Evolutionary conservation across 768 basidiomycete species (phyloP).

Genomic region (Cyclocybe cylindracea): DNA sequence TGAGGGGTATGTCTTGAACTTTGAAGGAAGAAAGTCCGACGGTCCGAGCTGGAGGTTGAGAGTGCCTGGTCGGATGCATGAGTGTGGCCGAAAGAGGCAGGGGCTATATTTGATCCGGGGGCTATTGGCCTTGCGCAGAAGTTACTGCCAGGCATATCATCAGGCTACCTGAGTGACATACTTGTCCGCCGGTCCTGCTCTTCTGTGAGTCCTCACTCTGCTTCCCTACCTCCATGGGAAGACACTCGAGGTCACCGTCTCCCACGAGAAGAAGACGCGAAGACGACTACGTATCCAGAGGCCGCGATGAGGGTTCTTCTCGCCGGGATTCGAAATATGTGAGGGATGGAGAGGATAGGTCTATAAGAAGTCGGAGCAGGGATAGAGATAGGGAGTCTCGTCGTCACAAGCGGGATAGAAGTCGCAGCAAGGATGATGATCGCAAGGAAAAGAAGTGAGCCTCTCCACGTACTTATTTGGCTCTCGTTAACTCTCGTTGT

Average conservation of each 20-base stretch:
- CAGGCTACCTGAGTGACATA: too few species aligned
- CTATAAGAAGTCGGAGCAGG: slow-evolving; percentile 28
- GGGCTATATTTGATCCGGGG: too few species aligned
- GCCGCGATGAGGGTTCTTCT: slow-evolving; percentile 34
- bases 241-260: slow-evolving; percentile 54
- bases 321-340: slow-evolving; percentile 29
- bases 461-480: neutral
- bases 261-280: slow-evolving; percentile 39
- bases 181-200: too few species aligned
- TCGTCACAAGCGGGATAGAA: slow-evolving; percentile 28
- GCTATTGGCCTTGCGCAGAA: too few species aligned
- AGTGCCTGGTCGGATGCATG: too few species aligned
- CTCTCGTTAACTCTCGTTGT: slow-evolving; percentile 10
- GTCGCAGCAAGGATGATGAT: slow-evolving; percentile 39
- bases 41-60: too few species aligned
- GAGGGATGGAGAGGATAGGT: slow-evolving; percentile 28
- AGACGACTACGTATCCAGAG: slow-evolving; percentile 35
- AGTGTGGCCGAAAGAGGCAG: too few species aligned
- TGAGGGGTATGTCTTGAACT: too few species aligned
- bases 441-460: slow-evolving; percentile 49
- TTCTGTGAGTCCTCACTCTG: neutral
- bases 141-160: too few species aligned
- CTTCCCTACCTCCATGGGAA: slow-evolving; percentile 37
- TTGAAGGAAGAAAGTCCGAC: too few species aligned
- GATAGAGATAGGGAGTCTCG: slow-evolving; percentile 23